Evolutionary conservation across 169 alveolate genomes (phyloP).

Genomic region (Plasmodium adleri): DNA sequence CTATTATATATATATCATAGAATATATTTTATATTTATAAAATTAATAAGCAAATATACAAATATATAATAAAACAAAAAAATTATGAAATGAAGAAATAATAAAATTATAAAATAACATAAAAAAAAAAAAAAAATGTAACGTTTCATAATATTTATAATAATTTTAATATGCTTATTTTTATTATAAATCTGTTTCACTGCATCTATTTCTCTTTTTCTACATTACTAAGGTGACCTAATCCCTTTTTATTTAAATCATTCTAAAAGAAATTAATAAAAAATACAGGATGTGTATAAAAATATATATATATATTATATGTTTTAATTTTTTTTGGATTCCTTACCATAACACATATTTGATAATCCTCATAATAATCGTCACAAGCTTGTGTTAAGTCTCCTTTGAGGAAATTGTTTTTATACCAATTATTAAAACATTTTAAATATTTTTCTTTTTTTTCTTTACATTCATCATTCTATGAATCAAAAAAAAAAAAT

Average conservation of each 20-base stretch:
- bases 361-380: conserved; percentile 78
- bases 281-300: background rate
- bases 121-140: too few relatives aligned
- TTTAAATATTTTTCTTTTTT: conserved; percentile 79
- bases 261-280: conserved; percentile 29
- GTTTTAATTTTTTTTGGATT: background rate
- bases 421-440: conserved; percentile 84
- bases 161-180: background rate
- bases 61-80: too few relatives aligned
- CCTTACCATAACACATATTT: conserved; percentile 82
- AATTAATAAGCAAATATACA: too few relatives aligned
- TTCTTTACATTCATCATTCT: conserved; percentile 79
- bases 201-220: conserved; percentile 24
- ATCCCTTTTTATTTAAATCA: conserved; percentile 70
- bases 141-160: too few relatives aligned
- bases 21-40: too few relatives aligned
- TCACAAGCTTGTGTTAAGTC: conserved; percentile 82
- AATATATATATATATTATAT: background rate
- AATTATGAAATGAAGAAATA: too few relatives aligned
- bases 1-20: too few relatives aligned
- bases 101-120: too few relatives aligned
- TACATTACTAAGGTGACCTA: conserved; percentile 46
- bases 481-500: conserved; percentile 4
- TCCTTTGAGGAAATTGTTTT: conserved; percentile 84
- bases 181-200: background rate